Base-by-base conservation (phyloP, 179 eudicot genomes). In the Camellia oleifera region DNA sequence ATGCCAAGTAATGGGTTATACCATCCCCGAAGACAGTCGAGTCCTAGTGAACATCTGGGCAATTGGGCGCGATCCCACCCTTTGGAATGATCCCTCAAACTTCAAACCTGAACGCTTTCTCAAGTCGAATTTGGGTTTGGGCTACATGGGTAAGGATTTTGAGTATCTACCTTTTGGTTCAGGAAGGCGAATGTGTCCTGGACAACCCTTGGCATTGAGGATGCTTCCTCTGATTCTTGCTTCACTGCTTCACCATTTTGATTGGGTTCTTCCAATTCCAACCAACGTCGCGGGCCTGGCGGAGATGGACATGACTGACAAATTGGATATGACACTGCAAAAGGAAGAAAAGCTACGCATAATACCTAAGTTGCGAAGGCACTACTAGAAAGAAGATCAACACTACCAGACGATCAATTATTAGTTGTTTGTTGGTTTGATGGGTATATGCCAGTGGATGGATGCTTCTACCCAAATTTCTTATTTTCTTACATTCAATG, bases 1-100 rank as follows among this genome's bases (percentile, higher is more conserved):
- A 5, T 77, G 80, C 23, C 15, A 77, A 20, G 73, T 52, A 13
- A 77, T 77, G 80, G 64, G 32, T n/a, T 77, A 66, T 50, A 52
- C 50, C 2, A 77, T 77, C 2, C 80, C 80, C 0, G 66, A 52
- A 52, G 67, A 42, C 15, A 57, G 52, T 15, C 53, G 3, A 40
- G 20, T 74, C 14, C 11, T 74, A 23, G 77, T 74, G 26, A 74
- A 74, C 67, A 4, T 58, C 5, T 74, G 66, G 67, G 67, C 66
- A 15, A 58, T 74, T 6, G 53, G 18, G 0, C 23, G 53, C 13
- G 77, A 74, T 61, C 77, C 77, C 7, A 8, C 4, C 1, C 3
- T 58, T 45, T 74, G 77, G 77, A 66, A 74, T 0, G 67, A 58
- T 58, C 77, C 77, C 7, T 11, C 6, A 3, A 5, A 18, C 63